Percentiles rank a stretch among this genome's conserved stretches.
phyloP scores from a whole-genome alignment of 805 yeast species.

The Alloascoidea hylecoeti region DNA sequence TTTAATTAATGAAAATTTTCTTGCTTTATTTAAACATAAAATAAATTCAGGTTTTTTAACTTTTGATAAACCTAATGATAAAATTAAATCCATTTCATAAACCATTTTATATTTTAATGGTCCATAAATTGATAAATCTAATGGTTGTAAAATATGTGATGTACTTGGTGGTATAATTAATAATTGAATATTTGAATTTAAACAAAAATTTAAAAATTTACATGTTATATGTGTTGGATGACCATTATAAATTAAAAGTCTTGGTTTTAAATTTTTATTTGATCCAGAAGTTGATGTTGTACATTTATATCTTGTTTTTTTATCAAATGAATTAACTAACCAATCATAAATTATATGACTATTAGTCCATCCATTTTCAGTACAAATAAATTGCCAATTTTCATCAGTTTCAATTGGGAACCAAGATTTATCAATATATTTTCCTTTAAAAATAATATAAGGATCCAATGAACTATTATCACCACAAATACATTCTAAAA shows the following conservation, averaged over 20 bases:
- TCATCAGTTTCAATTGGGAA: not conserved
- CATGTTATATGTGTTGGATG: conserved; percentile 1
- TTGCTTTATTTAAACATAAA: not conserved
- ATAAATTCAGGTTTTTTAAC: not conserved
- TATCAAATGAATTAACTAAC: not conserved
- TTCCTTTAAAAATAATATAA: not conserved
- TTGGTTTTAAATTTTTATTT: not conserved
- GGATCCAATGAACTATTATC: not conserved
- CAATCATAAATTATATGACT: not conserved
- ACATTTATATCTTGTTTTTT: not conserved
- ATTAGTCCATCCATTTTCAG: not conserved
- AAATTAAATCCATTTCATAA: not conserved
- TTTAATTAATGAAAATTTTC: not conserved
- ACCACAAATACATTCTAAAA: not conserved
- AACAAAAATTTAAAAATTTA: not conserved
- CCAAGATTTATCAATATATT: not conserved
- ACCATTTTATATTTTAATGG: conserved; percentile 1
- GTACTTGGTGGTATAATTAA: not conserved
- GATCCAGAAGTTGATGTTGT: too few relatives aligned
- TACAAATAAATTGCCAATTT: conserved; percentile 1
- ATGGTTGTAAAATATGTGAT: not conserved
- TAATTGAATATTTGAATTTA: not conserved
- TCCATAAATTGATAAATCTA: not conserved
- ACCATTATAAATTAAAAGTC: not conserved
- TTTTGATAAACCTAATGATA: not conserved